Evolutionary conservation across 2,329 filamentous ascomycete species (phyloP), one percentile per base, ranked within the genome.

Genomic region (Fonsecaea pedrosoi): DNA sequence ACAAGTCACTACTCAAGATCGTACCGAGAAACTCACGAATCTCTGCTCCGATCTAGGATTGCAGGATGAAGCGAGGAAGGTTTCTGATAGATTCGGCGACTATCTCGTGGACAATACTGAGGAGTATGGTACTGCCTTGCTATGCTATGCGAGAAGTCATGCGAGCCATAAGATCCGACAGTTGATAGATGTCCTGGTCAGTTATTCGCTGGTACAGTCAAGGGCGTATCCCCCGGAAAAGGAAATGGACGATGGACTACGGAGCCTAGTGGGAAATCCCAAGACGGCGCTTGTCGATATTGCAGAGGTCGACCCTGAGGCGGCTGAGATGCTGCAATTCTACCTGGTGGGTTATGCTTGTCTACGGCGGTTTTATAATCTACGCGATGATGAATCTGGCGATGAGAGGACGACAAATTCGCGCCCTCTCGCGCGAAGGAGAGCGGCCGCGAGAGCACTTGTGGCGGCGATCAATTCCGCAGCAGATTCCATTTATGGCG

Each of bases 321-420:
- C 92, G 7, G 94, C 94, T 8, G 86, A 91, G 72, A 86, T 97
- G 10, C 84, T 98, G 2, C 92, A 94, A 55, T 91, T 90, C 68
- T 90, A 94, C 79, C 87, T 97, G 9, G 95, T 92, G 76, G 94
- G 94, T 25, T 98, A 98, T 75, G 94, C 94, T 25, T 96, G 93
- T 0, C 83, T 98, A 21, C 90, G 94, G 40, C 90, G 89, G 72
- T 97, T 94, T 81, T 98, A 96, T 78, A 90, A 94, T 69, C 85
- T 94, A n/a, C 88, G 94, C 57, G 94, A 98, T 74, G 86, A 87
- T 73, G 82, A 84, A n/a, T 70, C 84, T 4, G 69, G 45, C 18
- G 77, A 4, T 69, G 78, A 9, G 48, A 8, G n/a, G 65, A 58
- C 18, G 1, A 25, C 59, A 12, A 54, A 75, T 79, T 30, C 79